Base-by-base conservation (phyloP, 306 rosid genomes). In the Lupinus albus region DNA sequence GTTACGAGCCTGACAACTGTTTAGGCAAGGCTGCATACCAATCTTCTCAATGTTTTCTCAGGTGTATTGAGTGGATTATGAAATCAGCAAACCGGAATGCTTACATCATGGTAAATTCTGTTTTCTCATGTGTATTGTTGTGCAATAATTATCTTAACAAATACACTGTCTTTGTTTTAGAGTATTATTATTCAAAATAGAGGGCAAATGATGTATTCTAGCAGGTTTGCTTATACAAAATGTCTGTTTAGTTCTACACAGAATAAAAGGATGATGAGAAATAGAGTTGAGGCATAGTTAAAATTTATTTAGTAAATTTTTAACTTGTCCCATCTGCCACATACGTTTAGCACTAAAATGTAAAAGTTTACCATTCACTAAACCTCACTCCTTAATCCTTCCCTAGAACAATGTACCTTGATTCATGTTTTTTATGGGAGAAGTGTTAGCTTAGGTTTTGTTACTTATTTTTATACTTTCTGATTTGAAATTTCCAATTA, bases 51-150 rank as follows among this genome's bases (percentile, higher is more conserved):
- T 75, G 80, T 80, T 88, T 77, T 81, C 84, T 88, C 72, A 79
- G 78, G 78, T 79, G 90, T 76, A 77, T 88, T 4, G 98, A 89
- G 72, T 93, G 99, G 94, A 90, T 84, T 51, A 82, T 93, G 84
- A 88, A 83, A 78, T 93, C 98, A 4, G 88, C 83, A 64, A 93
- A 93, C 77, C 94, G 97, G 64, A 93, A 93, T 72, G 99, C 99
- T 36, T 93, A 89, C 80, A 93, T 93, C 55, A 85, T 93, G 98
- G 98, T 92, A 87, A 81, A 62, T 67, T 57, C 44, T 36, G 54
- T 51, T 57, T n/a, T n/a, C 35, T 53, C 64, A 17, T 32, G 17
- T 70, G 38, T 54, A 46, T 48, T 44, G 55, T 61, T 67, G 10
- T 60, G 61, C 76, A 25, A 11, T 56, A 38, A 47, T 41, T 67